These are phyloP conservation scores for Paecilomyces formosus DNA, from an alignment of 2,329 filamentous ascomycete genomes.

Conservation along the genomic window DNA sequence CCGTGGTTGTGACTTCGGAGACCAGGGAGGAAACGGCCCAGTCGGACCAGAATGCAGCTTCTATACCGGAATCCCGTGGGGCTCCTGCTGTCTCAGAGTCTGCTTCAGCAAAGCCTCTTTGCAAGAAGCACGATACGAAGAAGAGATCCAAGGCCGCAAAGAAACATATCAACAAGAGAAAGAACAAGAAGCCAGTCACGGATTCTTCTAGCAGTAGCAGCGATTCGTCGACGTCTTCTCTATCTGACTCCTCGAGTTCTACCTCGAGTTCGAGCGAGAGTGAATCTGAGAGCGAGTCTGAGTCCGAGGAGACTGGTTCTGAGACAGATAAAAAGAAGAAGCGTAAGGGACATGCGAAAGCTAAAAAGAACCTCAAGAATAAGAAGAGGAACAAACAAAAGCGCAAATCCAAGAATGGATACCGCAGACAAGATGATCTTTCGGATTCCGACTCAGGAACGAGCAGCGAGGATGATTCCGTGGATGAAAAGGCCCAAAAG, in stretches of 20 bases:
- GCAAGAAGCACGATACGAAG: conserved; percentile 21
- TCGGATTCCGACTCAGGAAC: conserved; percentile 21
- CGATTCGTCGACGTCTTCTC: conserved; percentile 14
- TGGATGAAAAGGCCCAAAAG: conserved; percentile 24
- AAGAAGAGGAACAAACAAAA: conserved; percentile 24
- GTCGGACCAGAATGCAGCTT: conserved; percentile 16
- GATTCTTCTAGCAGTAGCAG: conserved; percentile 13
- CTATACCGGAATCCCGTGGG: conserved; percentile 16
- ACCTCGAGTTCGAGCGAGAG: conserved; percentile 9
- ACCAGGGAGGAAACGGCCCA: conserved; percentile 24
- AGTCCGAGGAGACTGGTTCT: not conserved
- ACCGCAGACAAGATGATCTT: conserved; percentile 25
- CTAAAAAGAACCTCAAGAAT: not conserved
- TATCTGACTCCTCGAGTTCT: conserved; percentile 14
- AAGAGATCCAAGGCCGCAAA: conserved; percentile 12
- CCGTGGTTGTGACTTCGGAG: conserved; percentile 13
- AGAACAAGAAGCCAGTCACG: conserved; percentile 14
- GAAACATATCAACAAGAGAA: conserved; percentile 11
- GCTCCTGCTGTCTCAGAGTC: conserved; percentile 16
- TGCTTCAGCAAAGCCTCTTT: conserved; percentile 17
- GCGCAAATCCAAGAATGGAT: conserved; percentile 30
- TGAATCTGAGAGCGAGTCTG: conserved; percentile 5
- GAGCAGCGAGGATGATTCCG: conserved; percentile 14
- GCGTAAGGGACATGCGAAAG: conserved; percentile 17
- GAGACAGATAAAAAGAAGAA: conserved; percentile 24